These are phyloP conservation scores for Cutaneotrichosporon sp. DNA, from an alignment of 1,284 basidiomycete genomes.

Conservation along the genomic window DNA sequence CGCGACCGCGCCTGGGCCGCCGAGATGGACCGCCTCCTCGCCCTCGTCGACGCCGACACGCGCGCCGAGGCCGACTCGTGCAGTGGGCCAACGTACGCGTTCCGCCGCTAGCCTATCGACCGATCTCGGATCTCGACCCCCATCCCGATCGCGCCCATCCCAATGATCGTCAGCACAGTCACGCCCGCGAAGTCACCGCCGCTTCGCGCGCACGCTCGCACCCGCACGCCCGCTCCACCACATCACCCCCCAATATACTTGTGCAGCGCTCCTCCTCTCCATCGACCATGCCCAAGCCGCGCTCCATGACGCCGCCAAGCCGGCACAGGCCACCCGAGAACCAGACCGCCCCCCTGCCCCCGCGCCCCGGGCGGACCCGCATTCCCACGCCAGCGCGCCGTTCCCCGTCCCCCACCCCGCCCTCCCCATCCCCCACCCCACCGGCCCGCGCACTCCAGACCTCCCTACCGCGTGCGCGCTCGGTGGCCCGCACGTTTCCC, in stretches of 20 bases:
- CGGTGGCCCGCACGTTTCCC: not conserved
- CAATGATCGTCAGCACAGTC: not conserved
- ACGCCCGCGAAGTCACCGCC: too few species aligned
- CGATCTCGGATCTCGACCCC: too few species aligned
- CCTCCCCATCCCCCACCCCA: not conserved
- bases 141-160: not conserved
- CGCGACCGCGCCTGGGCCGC: constrained; percentile 1
- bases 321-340: not conserved
- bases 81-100: not conserved
- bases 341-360: not conserved
- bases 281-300: too few species aligned
- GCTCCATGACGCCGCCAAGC: not conserved
- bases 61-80: not conserved
- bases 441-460: not conserved
- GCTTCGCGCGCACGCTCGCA: too few species aligned
- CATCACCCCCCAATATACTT: too few species aligned
- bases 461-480: not conserved
- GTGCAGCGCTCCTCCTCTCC: too few species aligned
- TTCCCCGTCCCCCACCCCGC: not conserved
- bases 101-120: not conserved
- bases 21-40: constrained; percentile 7
- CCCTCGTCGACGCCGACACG: constrained; percentile 6
- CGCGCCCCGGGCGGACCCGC: not conserved
- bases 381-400: not conserved
- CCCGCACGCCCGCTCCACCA: too few species aligned